Evolutionary conservation across 768 basidiomycete species (phyloP).

Genomic region (Daedaleopsis sinensis): DNA sequence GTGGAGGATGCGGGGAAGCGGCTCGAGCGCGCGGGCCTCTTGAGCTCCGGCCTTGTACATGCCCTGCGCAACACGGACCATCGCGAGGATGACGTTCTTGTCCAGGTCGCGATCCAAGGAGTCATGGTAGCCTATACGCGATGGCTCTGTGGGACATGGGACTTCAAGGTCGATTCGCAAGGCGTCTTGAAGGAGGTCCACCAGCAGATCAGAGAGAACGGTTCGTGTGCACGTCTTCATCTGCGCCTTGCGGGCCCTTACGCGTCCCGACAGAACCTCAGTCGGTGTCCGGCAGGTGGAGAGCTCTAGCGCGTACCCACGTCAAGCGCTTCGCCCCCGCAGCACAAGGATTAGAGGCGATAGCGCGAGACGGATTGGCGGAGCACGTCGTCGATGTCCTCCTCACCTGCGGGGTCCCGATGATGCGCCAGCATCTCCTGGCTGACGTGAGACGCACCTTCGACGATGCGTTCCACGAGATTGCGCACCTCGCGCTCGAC

Average conservation of each 20-base stretch:
- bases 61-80: background rate
- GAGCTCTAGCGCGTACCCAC: constrained; percentile 13
- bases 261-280: constrained; percentile 4
- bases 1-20: background rate
- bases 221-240: background rate
- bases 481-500: background rate
- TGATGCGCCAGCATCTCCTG: background rate
- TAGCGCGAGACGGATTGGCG: background rate
- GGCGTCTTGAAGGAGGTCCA: constrained; percentile 1
- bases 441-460: background rate
- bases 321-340: background rate
- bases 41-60: background rate
- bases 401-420: constrained; percentile 1
- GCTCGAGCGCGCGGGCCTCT: background rate
- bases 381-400: constrained; percentile 1
- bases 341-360: background rate
- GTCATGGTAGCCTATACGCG: background rate
- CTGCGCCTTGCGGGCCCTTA: too few relatives aligned
- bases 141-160: constrained; percentile 15
- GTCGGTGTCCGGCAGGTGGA: constrained; percentile 15
- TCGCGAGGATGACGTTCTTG: background rate
- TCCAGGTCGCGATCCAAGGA: constrained; percentile 12
- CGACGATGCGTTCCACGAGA: background rate
- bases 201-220: constrained; percentile 1
- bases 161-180: background rate